Percentiles rank a stretch among this genome's conserved stretches.
phyloP scores from a whole-genome alignment of 1,139 yeast genomes.

The Hansenula sp. region DNA sequence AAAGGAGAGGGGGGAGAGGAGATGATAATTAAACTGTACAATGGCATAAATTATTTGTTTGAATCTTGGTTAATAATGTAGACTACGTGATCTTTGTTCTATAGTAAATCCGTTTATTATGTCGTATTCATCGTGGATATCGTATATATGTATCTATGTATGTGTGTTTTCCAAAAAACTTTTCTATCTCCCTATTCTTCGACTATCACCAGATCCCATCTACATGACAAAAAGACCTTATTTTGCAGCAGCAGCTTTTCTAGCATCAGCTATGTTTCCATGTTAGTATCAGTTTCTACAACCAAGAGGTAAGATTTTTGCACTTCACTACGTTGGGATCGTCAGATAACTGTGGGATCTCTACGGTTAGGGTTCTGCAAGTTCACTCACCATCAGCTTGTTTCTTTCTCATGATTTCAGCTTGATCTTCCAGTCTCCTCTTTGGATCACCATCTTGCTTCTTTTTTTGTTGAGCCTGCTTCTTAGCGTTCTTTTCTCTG shows the following conservation, averaged over 20 bases:
- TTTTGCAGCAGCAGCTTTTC: constrained; percentile 40
- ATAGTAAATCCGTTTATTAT: background rate
- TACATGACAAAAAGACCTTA: background rate
- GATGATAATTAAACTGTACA: background rate
- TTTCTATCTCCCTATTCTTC: no score
- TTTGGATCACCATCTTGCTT: constrained; percentile 81
- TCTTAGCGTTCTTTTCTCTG: constrained; percentile 81
- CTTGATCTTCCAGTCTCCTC: constrained; percentile 82
- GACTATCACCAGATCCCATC: background rate
- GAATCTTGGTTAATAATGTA: background rate
- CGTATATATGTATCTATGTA: background rate
- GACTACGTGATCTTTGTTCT: background rate
- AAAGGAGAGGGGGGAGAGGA: background rate
- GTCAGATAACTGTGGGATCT: background rate
- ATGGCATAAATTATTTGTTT: background rate
- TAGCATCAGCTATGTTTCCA: constrained; percentile 54
- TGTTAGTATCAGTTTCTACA: constrained; percentile 1
- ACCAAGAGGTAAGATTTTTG: no score
- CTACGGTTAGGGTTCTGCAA: background rate
- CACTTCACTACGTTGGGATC: background rate
- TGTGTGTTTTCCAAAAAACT: no score
- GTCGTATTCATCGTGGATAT: constrained; percentile 1
- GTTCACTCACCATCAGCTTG: constrained; percentile 70
- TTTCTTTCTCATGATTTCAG: constrained; percentile 82
- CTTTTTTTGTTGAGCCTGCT: constrained; percentile 56